A percentile compares a stretch with the other conserved stretches of the same genome.
These are phyloP conservation scores for Calocybe gambosa DNA, from an alignment of 1,284 basidiomycete species.

Conservation along the genomic window DNA sequence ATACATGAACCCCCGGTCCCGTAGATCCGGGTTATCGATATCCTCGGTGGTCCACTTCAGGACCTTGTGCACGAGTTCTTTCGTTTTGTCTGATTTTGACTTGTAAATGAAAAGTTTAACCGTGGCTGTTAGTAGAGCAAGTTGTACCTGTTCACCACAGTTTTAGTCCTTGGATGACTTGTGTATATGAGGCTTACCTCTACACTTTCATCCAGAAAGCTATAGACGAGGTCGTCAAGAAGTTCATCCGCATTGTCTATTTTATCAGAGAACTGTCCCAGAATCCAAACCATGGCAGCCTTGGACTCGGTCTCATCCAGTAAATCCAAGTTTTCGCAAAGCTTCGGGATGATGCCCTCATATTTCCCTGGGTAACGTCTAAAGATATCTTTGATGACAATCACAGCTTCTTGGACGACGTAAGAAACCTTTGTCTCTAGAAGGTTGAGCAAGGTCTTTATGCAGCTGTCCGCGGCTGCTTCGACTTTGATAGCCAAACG, in stretches of 20 bases:
- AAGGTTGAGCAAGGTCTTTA: conserved; percentile 79
- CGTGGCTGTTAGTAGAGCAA: conserved; percentile 89
- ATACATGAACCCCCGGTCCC: conserved; percentile 99
- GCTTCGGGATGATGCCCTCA: conserved; percentile 88
- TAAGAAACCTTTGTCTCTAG: conserved; percentile 95
- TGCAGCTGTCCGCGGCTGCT: conserved; percentile 84
- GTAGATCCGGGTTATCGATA: conserved; percentile 93
- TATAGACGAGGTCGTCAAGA: conserved; percentile 87
- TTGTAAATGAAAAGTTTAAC: conserved; percentile 98
- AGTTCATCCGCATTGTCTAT: conserved; percentile 97
- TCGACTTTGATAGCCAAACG: conserved; percentile 97
- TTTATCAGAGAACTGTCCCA: conserved; percentile 94
- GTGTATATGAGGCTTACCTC: conserved; percentile 50
- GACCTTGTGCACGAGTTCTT: conserved; percentile 91
- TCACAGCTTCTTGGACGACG: conserved; percentile 95
- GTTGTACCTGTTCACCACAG: conserved; percentile 68
- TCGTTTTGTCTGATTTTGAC: conserved; percentile 75
- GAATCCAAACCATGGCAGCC: conserved; percentile 96
- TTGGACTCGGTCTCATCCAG: conserved; percentile 97
- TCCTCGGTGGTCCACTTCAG: conserved; percentile 98
- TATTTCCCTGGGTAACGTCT: conserved; percentile 95
- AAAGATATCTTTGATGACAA: conserved; percentile 98
- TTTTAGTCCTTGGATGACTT: background rate
- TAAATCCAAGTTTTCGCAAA: conserved; percentile 89
- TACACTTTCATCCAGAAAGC: conserved; percentile 89